Conservation (phyloP, 495 filamentous ascomycete species). For the Aspergillus olivimuriae region DNA sequence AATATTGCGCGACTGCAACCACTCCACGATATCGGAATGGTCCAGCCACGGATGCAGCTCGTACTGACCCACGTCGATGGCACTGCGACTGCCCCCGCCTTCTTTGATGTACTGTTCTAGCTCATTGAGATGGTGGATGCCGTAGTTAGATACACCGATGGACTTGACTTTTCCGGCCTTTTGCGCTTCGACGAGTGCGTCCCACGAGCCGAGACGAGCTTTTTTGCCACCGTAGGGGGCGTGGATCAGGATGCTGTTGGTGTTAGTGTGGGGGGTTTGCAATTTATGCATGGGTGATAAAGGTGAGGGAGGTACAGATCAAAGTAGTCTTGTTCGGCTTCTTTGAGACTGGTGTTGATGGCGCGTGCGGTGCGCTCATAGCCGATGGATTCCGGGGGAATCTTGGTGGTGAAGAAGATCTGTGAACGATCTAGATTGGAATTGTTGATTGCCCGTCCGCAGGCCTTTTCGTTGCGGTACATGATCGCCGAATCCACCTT, state of each 20-base stretch:
- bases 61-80: constrained; percentile 78
- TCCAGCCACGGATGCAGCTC: constrained; percentile 85
- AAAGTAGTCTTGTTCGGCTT: constrained; percentile 49
- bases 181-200: constrained; percentile 47
- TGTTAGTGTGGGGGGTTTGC: not conserved
- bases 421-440: constrained; percentile 37
- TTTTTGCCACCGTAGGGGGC: constrained; percentile 49
- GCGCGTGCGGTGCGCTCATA: constrained; percentile 40
- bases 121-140: constrained; percentile 50
- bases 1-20: constrained; percentile 62
- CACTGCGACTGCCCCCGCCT: constrained; percentile 64
- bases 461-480: constrained; percentile 50
- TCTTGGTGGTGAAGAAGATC: constrained; percentile 53
- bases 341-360: constrained; percentile 25
- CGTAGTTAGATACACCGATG: constrained; percentile 52
- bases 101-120: constrained; percentile 67
- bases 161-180: constrained; percentile 41
- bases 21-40: constrained; percentile 66
- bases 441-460: constrained; percentile 39
- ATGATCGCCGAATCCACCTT: constrained; percentile 55
- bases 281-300: not conserved
- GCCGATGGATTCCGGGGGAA: constrained; percentile 43
- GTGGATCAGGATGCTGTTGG: constrained; percentile 43
- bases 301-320: constrained; percentile 45
- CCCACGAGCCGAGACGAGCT: constrained; percentile 41